Percentiles rank a stretch among this genome's conserved stretches.
These are phyloP conservation scores for Crithidia thermophila DNA, from an alignment of 208 protist genomes.

Conservation along the genomic window DNA sequence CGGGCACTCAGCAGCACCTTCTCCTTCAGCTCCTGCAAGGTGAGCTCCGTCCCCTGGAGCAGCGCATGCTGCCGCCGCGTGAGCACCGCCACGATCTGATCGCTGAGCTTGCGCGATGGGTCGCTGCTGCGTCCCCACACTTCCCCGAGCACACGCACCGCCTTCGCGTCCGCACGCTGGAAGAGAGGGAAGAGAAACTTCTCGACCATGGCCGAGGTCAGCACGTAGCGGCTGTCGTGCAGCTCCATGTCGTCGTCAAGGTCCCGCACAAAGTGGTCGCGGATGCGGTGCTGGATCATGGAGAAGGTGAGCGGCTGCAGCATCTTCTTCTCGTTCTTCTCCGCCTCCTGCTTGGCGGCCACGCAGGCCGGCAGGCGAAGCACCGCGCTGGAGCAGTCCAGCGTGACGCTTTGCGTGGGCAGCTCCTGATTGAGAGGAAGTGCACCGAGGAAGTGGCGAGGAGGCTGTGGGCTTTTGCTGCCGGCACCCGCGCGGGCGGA, in stretches of 20 bases:
- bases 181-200: constrained; percentile 26
- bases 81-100: constrained; percentile 51
- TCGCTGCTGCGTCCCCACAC: constrained; percentile 30
- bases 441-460: constrained; percentile 9
- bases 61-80: constrained; percentile 46
- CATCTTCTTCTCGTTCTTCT: constrained; percentile 1
- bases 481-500: neutral
- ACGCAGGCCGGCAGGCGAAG: constrained; percentile 25
- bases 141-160: constrained; percentile 22
- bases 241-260: constrained; percentile 29
- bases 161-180: constrained; percentile 25
- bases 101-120: constrained; percentile 38
- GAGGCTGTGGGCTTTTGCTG: neutral
- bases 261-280: constrained; percentile 36
- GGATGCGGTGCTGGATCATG: constrained; percentile 39
- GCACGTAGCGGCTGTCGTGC: constrained; percentile 18
- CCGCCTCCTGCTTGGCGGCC: constrained; percentile 10
- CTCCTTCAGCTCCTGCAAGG: constrained; percentile 59
- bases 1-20: constrained; percentile 50
- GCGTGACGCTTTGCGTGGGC: constrained; percentile 3
- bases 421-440: constrained; percentile 18
- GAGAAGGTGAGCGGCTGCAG: constrained; percentile 25
- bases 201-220: constrained; percentile 28
- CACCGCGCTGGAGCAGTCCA: constrained; percentile 31
- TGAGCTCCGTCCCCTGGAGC: constrained; percentile 45